Evolutionary conservation across 108 stramenopile species (phyloP).

Genomic region (Nannochloropsis gaditana): DNA sequence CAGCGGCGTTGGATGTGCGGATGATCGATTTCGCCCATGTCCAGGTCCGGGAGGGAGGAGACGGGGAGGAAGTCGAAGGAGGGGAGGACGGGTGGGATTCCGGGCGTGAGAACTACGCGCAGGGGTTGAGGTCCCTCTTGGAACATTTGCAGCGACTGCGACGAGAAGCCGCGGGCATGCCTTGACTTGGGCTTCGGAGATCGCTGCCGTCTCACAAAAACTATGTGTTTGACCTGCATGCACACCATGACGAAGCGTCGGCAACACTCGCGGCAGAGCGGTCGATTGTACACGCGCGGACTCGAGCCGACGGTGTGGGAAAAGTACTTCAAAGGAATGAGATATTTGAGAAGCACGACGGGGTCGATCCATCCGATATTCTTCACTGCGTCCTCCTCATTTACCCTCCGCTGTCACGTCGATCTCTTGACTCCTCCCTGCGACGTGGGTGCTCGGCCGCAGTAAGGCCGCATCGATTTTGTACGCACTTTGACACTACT

Average conservation of each 20-base stretch:
- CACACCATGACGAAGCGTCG: too few species aligned
- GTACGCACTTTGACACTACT: too few species aligned
- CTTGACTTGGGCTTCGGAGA: too few species aligned
- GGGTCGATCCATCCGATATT: not conserved
- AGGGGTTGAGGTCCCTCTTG: not conserved
- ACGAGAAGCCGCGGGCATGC: not conserved
- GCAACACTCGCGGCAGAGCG: not conserved
- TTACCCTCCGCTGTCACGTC: not conserved
- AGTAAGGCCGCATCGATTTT: too few species aligned
- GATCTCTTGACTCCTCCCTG: too few species aligned
- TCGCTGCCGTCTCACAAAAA: too few species aligned
- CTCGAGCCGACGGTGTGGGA: not conserved
- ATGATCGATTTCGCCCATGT: not conserved
- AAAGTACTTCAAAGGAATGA: not conserved
- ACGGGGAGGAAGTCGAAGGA: not conserved
- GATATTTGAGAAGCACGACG: not conserved
- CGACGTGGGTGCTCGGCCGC: too few species aligned
- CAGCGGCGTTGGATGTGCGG: not conserved
- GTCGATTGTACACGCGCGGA: not conserved
- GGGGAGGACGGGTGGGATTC: not conserved
- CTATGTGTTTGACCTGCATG: too few species aligned
- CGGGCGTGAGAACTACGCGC: not conserved
- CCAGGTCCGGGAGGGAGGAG: not conserved
- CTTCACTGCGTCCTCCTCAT: not conserved
- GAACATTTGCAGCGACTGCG: not conserved